Conservation (phyloP, 1,139 yeast species). For the Candida labiduridarum region DNA sequence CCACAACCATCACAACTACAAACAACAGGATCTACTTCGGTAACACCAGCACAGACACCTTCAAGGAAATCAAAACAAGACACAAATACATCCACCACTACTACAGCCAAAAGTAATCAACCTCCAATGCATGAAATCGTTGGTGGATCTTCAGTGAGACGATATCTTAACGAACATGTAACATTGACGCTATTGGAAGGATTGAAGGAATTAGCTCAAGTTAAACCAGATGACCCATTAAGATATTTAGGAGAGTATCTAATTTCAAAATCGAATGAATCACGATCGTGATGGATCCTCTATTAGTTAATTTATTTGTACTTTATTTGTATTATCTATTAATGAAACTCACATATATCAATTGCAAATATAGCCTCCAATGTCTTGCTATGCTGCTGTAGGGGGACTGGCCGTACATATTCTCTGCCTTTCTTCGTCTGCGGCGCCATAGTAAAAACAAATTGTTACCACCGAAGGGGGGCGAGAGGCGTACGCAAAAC, state of each 20-base stretch:
- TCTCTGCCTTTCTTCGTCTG: too few species aligned
- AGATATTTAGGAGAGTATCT: conserved; percentile 71
- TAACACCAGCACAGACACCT: conserved; percentile 2
- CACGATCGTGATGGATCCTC: conserved; percentile 1
- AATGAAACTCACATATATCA: neutral
- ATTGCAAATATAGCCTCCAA: too few species aligned
- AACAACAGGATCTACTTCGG: neutral
- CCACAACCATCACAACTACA: conserved; percentile 1
- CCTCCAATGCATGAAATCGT: conserved; percentile 55
- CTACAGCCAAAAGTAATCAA: conserved; percentile 4
- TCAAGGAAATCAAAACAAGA: conserved; percentile 13
- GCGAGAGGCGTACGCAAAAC: too few species aligned
- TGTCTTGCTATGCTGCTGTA: too few species aligned
- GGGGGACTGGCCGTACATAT: too few species aligned
- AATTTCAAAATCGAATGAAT: conserved; percentile 48
- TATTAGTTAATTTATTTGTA: neutral
- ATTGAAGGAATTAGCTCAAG: conserved; percentile 58
- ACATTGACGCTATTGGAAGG: conserved; percentile 72
- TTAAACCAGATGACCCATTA: conserved; percentile 71
- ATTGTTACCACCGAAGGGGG: too few species aligned
- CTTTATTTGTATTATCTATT: neutral
- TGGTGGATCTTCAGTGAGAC: conserved; percentile 82
- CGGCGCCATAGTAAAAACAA: too few species aligned
- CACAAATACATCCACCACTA: neutral
- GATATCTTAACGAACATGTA: conserved; percentile 72